phyloP scores from a whole-genome alignment of 805 yeast species.

The Nakazawaea ambrosiae region DNA sequence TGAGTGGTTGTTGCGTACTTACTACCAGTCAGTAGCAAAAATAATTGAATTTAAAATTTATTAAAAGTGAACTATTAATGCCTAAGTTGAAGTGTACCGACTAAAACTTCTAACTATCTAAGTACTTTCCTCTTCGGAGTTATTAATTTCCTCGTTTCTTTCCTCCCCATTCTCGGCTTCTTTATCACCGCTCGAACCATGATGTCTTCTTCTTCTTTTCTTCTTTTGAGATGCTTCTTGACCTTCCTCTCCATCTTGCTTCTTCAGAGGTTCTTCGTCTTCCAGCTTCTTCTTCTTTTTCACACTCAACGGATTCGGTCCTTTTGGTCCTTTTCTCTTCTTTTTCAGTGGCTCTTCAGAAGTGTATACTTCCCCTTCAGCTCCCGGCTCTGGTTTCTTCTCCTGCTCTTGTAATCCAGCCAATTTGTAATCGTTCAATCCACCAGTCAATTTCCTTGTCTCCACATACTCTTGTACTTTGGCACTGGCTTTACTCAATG shows the following conservation, averaged over 20 bases:
- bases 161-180: not conserved
- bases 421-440: slow-evolving; percentile 59
- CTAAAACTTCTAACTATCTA: too few relatives aligned
- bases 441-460: slow-evolving; percentile 60
- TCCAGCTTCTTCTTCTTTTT: slow-evolving; percentile 76
- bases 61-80: too few relatives aligned
- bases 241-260: not conserved
- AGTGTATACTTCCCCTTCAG: slow-evolving; percentile 14
- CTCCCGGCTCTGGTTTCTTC: slow-evolving; percentile 17
- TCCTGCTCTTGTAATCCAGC: slow-evolving; percentile 34
- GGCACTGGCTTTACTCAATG: slow-evolving; percentile 68
- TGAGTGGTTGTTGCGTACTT: too few relatives aligned
- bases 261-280: slow-evolving; percentile 13
- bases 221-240: slow-evolving; percentile 6
- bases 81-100: too few relatives aligned
- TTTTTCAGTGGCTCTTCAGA: slow-evolving; percentile 22
- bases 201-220: slow-evolving; percentile 18
- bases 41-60: too few relatives aligned
- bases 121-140: too few relatives aligned
- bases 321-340: slow-evolving; percentile 66
- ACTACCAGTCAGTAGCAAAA: too few relatives aligned
- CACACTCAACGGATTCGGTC: slow-evolving; percentile 86
- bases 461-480: slow-evolving; percentile 47
- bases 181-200: slow-evolving; percentile 4
- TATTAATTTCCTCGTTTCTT: not conserved